These are phyloP conservation scores for Talaromyces verruculosus DNA, from an alignment of 2,329 filamentous ascomycete species.

Conservation along the genomic window DNA sequence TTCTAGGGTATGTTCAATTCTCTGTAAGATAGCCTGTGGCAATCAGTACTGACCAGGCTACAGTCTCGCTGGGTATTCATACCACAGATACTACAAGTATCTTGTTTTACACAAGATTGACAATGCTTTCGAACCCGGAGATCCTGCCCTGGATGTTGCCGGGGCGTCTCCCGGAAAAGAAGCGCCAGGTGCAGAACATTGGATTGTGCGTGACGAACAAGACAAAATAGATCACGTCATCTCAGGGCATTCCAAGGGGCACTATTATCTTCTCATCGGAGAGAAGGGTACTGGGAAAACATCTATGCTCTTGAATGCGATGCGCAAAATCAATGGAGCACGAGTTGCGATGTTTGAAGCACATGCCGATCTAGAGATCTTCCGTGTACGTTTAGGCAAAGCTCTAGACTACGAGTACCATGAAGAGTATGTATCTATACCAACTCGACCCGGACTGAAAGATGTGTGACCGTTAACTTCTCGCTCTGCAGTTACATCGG, in stretches of 20 bases:
- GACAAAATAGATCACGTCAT: conserved; percentile 78
- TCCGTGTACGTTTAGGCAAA: conserved; percentile 87
- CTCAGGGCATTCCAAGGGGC: conserved; percentile 67
- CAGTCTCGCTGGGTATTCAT: conserved; percentile 67
- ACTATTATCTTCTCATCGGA: conserved; percentile 88
- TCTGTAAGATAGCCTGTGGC: neutral
- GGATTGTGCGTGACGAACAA: conserved; percentile 85
- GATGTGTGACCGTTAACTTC: conserved; percentile 21
- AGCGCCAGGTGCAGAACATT: conserved; percentile 58
- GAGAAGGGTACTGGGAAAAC: conserved; percentile 97
- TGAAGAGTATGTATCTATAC: conserved; percentile 68
- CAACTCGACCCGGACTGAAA: neutral
- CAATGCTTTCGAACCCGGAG: conserved; percentile 85
- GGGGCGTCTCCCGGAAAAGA: conserved; percentile 49
- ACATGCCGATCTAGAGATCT: conserved; percentile 91
- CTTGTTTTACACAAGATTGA: conserved; percentile 90
- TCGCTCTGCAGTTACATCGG: conserved; percentile 62
- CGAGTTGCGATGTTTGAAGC: conserved; percentile 95
- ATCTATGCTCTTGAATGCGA: conserved; percentile 92
- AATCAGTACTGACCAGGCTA: conserved; percentile 20
- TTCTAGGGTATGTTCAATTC: conserved; percentile 64
- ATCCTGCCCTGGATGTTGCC: conserved; percentile 81
- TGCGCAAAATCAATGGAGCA: conserved; percentile 87
- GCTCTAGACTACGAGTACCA: conserved; percentile 95
- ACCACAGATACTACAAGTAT: conserved; percentile 84